These are phyloP conservation scores for Pyrenula massariospora DNA, from an alignment of 495 filamentous ascomycete species.

Conservation along the genomic window DNA sequence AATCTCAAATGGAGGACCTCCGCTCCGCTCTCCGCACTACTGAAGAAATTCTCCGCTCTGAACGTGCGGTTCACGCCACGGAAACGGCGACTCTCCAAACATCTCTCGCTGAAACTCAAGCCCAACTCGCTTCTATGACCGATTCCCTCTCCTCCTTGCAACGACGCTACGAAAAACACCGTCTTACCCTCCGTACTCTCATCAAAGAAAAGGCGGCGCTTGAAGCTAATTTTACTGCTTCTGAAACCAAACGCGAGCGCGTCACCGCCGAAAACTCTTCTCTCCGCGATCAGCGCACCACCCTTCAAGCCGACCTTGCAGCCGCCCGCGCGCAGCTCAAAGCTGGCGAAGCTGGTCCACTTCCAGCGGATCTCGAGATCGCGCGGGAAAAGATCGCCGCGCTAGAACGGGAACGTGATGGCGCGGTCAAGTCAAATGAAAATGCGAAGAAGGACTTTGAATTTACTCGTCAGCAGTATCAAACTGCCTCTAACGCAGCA, in stretches of 20 bases:
- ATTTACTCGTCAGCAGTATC: constrained; percentile 51
- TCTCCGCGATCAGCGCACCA: constrained; percentile 35
- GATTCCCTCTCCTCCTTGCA: constrained; percentile 20
- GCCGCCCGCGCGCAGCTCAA: constrained; percentile 33
- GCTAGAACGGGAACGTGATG: constrained; percentile 34
- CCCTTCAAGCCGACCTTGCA: constrained; percentile 36
- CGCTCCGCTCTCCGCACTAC: constrained; percentile 16
- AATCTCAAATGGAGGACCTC: constrained; percentile 17
- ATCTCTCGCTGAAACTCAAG: constrained; percentile 10
- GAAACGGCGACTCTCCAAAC: constrained; percentile 21
- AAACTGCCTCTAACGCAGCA: constrained; percentile 45
- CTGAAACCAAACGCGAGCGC: constrained; percentile 25
- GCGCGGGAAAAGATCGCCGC: constrained; percentile 27
- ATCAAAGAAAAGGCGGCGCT: constrained; percentile 13
- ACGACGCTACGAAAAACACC: constrained; percentile 31
- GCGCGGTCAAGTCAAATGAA: constrained; percentile 31
- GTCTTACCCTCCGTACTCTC: constrained; percentile 19
- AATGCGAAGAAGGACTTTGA: constrained; percentile 33
- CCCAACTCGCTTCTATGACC: constrained; percentile 17
- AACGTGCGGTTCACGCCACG: constrained; percentile 16
- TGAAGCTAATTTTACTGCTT: constrained; percentile 15
- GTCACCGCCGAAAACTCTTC: constrained; percentile 28
- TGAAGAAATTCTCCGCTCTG: constrained; percentile 23
- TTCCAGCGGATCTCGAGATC: constrained; percentile 34
- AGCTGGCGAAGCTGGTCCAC: constrained; percentile 29